Evolutionary conservation across 2,329 filamentous ascomycete genomes (phyloP), one percentile per base, ranked within the genome.

Genomic region (Colletotrichum tropicicola): DNA sequence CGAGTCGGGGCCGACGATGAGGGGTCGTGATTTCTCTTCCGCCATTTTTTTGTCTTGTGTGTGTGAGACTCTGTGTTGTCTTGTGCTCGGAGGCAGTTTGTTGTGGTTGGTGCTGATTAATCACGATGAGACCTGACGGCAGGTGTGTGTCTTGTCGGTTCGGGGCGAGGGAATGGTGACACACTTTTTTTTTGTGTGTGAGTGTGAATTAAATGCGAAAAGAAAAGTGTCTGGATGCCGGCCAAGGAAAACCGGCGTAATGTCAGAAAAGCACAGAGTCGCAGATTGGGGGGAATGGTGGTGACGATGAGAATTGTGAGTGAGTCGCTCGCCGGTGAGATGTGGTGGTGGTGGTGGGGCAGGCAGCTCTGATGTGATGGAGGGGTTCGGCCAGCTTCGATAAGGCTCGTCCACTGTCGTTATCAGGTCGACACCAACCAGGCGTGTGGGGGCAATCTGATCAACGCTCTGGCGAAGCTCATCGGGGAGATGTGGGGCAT

Each of bases 1-100:
- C 39, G 82, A 78, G 44, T 92, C 88, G 8, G 90, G 83, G 59
- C 95, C 95, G 64, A 93, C 88, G 70, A 96, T 87, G 54, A 85
- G 82, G 48, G 92, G 90, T 67, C 93, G 90, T 9, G 63, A 41
- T n/a, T 59, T 47, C 25, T 58, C 59, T 47, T 30, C 17, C 12
- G 65, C 51, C 52, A 67, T 62, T 5, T 13, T 21, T 28, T 8
- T n/a, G 12, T 19, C 7, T 21, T 49, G 56, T 56, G 23, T 57
- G 54, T 25, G 19, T 47, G 28, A 35, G 8, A n/a, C n/a, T n/a
- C n/a, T n/a, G n/a, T n/a, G n/a, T n/a, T n/a, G n/a, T n/a, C n/a
- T n/a, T n/a, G n/a, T n/a, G n/a, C n/a, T n/a, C n/a, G n/a, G n/a
- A n/a, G n/a, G n/a, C n/a, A n/a, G n/a, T n/a, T n/a, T n/a, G n/a